A percentile compares a stretch with the other conserved stretches of the same genome.
Conservation (phyloP, 2,329 filamentous ascomycete genomes). For the Basipetospora chlamydospora region DNA sequence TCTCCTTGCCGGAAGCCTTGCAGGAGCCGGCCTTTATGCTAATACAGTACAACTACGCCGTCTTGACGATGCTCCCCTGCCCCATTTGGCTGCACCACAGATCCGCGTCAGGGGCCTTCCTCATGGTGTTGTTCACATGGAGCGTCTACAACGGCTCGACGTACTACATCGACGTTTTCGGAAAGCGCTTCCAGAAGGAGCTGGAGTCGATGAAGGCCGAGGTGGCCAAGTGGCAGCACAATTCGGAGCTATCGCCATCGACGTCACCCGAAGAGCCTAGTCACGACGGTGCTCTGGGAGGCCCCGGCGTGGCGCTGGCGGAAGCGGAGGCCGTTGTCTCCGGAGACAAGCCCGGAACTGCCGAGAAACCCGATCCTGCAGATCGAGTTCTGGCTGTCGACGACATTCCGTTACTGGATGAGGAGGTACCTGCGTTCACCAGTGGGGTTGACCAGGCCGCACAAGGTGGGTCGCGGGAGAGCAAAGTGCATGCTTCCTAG, state of each 20-base stretch:
- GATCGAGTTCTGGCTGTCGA: slow-evolving; percentile 21
- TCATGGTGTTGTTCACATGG: slow-evolving; percentile 78
- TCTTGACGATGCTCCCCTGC: slow-evolving; percentile 87
- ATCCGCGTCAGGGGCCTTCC: slow-evolving; percentile 62
- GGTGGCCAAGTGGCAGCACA: slow-evolving; percentile 73
- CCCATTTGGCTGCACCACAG: slow-evolving; percentile 89
- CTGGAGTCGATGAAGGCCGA: slow-evolving; percentile 79
- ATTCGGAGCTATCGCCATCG: slow-evolving; percentile 27
- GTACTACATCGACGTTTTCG: slow-evolving; percentile 97
- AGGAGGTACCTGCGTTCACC: too few species aligned
- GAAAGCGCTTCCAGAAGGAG: slow-evolving; percentile 92
- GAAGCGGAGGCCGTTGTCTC: neutral
- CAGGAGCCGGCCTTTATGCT: slow-evolving; percentile 91
- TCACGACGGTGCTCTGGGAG: neutral
- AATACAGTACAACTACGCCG: slow-evolving; percentile 84
- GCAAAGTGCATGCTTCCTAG: neutral
- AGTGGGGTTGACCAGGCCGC: too few species aligned
- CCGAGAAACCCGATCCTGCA: neutral
- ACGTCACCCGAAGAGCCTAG: slow-evolving; percentile 4
- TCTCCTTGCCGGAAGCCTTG: slow-evolving; percentile 56
- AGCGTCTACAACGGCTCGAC: slow-evolving; percentile 95
- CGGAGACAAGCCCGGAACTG: neutral
- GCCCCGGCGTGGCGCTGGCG: too few species aligned
- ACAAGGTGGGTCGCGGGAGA: too few species aligned
- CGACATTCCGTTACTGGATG: slow-evolving; percentile 42